A percentile compares a stretch with the other conserved stretches of the same genome.
phyloP scores from a whole-genome alignment of 495 filamentous ascomycete genomes.

The Xylaria cubensis region DNA sequence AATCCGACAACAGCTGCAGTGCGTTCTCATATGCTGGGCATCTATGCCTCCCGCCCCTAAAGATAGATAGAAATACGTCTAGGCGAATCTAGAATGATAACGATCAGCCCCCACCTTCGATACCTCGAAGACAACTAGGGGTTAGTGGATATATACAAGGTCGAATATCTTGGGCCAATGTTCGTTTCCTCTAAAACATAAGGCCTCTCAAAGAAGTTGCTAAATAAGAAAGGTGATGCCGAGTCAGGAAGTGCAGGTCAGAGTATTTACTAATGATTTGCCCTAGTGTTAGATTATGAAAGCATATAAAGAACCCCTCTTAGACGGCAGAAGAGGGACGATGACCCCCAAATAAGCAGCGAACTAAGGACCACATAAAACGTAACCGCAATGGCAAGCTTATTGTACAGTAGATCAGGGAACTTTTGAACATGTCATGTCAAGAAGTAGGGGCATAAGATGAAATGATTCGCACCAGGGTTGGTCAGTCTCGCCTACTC shows the following conservation, averaged over 20 bases:
- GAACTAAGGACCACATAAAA: conserved; percentile 12
- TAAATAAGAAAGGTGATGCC: background rate
- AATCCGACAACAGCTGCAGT: background rate
- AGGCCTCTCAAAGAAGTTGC: background rate
- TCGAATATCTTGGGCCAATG: background rate
- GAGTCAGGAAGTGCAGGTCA: background rate
- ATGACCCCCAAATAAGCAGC: conserved; percentile 17
- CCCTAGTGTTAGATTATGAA: background rate
- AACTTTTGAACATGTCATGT: conserved; percentile 19
- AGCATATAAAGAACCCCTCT: background rate
- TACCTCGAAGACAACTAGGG: background rate
- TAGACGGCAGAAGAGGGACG: conserved; percentile 8
- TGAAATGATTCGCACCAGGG: conserved; percentile 22
- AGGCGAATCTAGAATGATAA: conserved; percentile 5
- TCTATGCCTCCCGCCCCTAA: background rate
- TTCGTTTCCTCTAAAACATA: background rate
- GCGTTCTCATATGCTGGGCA: background rate
- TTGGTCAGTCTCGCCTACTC: conserved; percentile 1
- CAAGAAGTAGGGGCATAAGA: conserved; percentile 17
- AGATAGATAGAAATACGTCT: conserved; percentile 12
- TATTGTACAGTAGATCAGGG: conserved; percentile 10
- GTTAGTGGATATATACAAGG: background rate
- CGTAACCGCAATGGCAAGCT: background rate
- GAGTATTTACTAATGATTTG: background rate
- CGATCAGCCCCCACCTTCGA: background rate